phyloP scores from a whole-genome alignment of 2,329 filamentous ascomycete genomes.

The Aspergillus fischeri region DNA sequence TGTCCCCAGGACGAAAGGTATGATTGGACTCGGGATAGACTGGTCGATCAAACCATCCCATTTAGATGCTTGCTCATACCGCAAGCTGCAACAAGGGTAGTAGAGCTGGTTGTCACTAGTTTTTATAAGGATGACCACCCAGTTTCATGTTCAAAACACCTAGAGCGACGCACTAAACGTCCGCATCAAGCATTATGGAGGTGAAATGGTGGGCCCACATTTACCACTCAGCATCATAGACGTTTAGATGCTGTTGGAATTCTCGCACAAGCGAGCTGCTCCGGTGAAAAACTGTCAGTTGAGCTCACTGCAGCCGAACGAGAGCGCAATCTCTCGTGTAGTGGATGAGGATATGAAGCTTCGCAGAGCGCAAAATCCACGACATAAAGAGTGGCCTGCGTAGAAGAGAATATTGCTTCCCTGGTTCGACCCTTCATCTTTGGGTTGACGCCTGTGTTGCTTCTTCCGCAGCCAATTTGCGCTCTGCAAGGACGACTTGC shows the following conservation, averaged over 20 bases:
- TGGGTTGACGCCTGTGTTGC: slow-evolving; percentile 9
- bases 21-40: background rate
- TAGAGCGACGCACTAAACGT: background rate
- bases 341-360: background rate
- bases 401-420: too few species aligned
- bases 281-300: background rate
- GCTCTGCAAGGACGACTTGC: slow-evolving; percentile 38
- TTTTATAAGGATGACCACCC: background rate
- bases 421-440: background rate
- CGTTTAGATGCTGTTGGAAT: background rate
- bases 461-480: slow-evolving; percentile 31
- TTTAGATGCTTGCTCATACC: background rate
- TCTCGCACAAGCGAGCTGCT: background rate
- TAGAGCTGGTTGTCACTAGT: background rate
- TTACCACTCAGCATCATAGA: background rate
- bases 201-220: background rate
- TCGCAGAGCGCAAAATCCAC: background rate
- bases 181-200: background rate
- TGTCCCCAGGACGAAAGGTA: background rate
- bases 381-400: background rate
- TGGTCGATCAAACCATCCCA: background rate
- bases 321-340: background rate
- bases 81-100: background rate
- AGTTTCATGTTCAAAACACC: background rate
- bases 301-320: background rate